Evolutionary conservation across 441 rosid genomes (phyloP), one percentile per base, ranked within the genome.

Genomic region (Gossypium schwendimanii): DNA sequence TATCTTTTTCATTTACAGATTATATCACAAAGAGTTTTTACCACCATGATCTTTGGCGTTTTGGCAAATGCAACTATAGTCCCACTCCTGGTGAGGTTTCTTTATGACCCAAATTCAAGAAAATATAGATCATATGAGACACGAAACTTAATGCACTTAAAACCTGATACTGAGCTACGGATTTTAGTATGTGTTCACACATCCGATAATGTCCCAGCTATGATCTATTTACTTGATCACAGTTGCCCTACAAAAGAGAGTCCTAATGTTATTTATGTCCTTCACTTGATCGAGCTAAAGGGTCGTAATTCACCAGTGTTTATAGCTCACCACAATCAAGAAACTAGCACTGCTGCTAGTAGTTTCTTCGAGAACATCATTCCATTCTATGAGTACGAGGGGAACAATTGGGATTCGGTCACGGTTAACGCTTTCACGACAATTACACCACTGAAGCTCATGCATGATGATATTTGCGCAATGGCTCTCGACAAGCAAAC

Each of bases 391-490:
- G 75, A 69, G 33, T 84, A 78, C 18, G 45, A 71, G 31, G n/a
- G 18, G 1, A 55, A 60, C 49, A 55, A 77, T 23, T 24, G 62
- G 26, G 73, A 61, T 20, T 12, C 15, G 31, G 74, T 73, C 0
- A 72, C 53, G 2, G 68, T 84, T 4, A 71, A 79, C 3, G 44
- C 70, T 7, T 85, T 78, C 75, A 81, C 87, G 0, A 83, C 80
- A n/a, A 45, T 81, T 7, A 82, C 87, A 2, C 85, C 82, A 0
- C 61, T 76, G 0, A 63, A 72, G 21, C 52, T 81, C 45, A 84
- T 86, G 84, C 79, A 82, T 6, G 82, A 81, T 33, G 86, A 84
- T 73, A 77, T 86, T 4, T 82, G 87, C 72, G 73, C 74, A 49
- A 66, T 82, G 8, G 83, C 86, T 2, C 73, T 78, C 3, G 77